These are phyloP conservation scores for Macrophomina pseudophaseolina DNA, from an alignment of 2,329 filamentous ascomycete genomes.

Conservation along the genomic window DNA sequence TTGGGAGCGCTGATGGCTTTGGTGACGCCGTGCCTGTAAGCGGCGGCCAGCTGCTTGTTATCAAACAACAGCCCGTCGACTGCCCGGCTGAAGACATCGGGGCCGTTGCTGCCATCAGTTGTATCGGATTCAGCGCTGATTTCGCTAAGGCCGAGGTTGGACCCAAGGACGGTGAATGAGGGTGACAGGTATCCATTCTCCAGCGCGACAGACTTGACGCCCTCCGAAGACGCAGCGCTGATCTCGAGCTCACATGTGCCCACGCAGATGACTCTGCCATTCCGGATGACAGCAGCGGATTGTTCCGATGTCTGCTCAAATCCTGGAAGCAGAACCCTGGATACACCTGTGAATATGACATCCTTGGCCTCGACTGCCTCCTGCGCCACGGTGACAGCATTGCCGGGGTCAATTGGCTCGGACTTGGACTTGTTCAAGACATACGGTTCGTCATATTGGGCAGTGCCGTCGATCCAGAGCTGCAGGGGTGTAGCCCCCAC, in stretches of 20 bases:
- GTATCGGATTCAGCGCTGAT: slow-evolving; percentile 63
- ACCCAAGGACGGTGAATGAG: slow-evolving; percentile 66
- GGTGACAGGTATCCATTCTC: slow-evolving; percentile 65
- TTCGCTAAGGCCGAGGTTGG: slow-evolving; percentile 65
- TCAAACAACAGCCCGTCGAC: slow-evolving; percentile 51
- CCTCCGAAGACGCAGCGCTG: slow-evolving; percentile 41
- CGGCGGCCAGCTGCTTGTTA: slow-evolving; percentile 46
- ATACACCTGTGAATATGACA: slow-evolving; percentile 63
- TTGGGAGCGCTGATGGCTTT: slow-evolving; percentile 45
- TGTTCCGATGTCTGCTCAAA: slow-evolving; percentile 39
- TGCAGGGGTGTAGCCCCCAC: slow-evolving; percentile 48
- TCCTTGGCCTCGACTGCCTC: slow-evolving; percentile 46
- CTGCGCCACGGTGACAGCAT: slow-evolving; percentile 43
- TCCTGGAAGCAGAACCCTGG: slow-evolving; percentile 57
- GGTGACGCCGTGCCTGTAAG: slow-evolving; percentile 46
- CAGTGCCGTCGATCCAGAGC: slow-evolving; percentile 50
- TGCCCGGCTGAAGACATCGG: slow-evolving; percentile 62
- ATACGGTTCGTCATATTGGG: slow-evolving; percentile 46
- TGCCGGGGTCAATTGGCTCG: slow-evolving; percentile 47
- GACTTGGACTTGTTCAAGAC: slow-evolving; percentile 33
- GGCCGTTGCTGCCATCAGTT: slow-evolving; percentile 53
- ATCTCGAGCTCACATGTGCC: slow-evolving; percentile 59
- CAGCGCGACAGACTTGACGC: slow-evolving; percentile 53
- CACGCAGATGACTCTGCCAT: slow-evolving; percentile 62
- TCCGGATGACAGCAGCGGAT: slow-evolving; percentile 56